phyloP scores from a whole-genome alignment of 164 flowering plant species.

The Warburgia ugandensis region DNA sequence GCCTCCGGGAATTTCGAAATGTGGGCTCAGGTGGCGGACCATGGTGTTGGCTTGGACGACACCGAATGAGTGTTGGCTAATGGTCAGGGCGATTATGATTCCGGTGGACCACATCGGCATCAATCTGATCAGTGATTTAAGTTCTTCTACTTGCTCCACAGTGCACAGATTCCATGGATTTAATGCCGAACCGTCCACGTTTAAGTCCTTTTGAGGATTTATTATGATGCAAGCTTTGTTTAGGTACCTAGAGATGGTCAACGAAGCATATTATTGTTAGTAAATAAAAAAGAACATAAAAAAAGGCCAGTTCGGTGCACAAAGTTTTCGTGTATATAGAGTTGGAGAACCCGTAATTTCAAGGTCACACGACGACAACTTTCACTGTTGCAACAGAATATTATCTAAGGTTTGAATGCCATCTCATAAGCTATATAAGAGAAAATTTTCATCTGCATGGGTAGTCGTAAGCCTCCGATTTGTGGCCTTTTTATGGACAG shows the following conservation, averaged over 20 bases:
- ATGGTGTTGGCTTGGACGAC: slow-evolving; percentile 40
- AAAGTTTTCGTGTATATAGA: too few species aligned
- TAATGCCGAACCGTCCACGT: slow-evolving; percentile 25
- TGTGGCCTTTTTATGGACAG: background rate
- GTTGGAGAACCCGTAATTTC: too few species aligned
- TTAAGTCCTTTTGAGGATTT: slow-evolving; percentile 22
- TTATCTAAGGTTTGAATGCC: too few species aligned
- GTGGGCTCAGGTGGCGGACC: slow-evolving; percentile 41
- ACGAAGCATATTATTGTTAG: too few species aligned
- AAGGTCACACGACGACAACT: too few species aligned
- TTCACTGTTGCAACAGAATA: too few species aligned
- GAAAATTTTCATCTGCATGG: too few species aligned
- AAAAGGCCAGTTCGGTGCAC: too few species aligned
- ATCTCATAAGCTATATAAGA: too few species aligned
- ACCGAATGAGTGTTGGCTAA: slow-evolving; percentile 25
- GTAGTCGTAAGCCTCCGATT: too few species aligned
- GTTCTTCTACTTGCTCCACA: slow-evolving; percentile 36
- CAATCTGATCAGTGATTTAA: slow-evolving; percentile 35
- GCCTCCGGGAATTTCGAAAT: slow-evolving; percentile 48
- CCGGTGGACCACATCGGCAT: slow-evolving; percentile 46
- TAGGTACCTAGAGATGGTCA: slow-evolving; percentile 21
- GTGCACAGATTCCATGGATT: slow-evolving; percentile 43
- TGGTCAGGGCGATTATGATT: slow-evolving; percentile 20
- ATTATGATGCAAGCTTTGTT: slow-evolving; percentile 40
- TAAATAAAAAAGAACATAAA: background rate